Conservation (phyloP, 164 flowering plant genomes). For the Tinospora cordifolia region DNA sequence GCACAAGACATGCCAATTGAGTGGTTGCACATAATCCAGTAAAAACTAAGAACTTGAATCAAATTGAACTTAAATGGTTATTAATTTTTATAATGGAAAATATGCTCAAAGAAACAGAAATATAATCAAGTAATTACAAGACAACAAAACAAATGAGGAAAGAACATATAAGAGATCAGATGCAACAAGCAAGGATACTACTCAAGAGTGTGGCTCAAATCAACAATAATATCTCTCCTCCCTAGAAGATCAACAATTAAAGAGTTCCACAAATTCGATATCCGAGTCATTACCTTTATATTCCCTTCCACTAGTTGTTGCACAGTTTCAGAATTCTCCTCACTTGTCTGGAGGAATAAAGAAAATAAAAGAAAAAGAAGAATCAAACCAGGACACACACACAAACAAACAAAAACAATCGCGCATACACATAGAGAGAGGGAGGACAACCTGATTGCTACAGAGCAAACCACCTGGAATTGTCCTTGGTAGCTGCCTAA, state of each 20-base stretch:
- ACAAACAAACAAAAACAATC: not conserved
- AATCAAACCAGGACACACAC: constrained; percentile 8
- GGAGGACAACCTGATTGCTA: constrained; percentile 62
- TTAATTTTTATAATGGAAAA: not conserved
- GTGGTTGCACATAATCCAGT: not conserved
- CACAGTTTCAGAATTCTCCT: constrained; percentile 61
- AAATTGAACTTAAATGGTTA: not conserved
- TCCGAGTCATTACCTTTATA: constrained; percentile 44
- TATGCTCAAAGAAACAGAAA: not conserved
- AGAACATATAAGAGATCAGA: not conserved
- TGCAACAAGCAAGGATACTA: not conserved
- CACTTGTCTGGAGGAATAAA: no score
- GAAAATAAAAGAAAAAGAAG: constrained; percentile 13
- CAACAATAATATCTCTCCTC: not conserved
- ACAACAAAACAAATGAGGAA: not conserved
- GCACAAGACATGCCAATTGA: constrained; percentile 14
- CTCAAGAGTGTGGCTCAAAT: not conserved
- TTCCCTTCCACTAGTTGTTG: constrained; percentile 44
- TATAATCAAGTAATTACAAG: no score
- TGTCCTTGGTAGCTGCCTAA: constrained; percentile 61
- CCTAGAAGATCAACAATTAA: not conserved
- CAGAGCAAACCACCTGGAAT: constrained; percentile 64
- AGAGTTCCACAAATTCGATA: not conserved
- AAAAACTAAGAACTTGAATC: not conserved
- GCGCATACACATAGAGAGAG: not conserved